Evolutionary conservation across 2,329 filamentous ascomycete genomes (phyloP), one percentile per base, ranked within the genome.

Genomic region (Cytospora leucostoma): DNA sequence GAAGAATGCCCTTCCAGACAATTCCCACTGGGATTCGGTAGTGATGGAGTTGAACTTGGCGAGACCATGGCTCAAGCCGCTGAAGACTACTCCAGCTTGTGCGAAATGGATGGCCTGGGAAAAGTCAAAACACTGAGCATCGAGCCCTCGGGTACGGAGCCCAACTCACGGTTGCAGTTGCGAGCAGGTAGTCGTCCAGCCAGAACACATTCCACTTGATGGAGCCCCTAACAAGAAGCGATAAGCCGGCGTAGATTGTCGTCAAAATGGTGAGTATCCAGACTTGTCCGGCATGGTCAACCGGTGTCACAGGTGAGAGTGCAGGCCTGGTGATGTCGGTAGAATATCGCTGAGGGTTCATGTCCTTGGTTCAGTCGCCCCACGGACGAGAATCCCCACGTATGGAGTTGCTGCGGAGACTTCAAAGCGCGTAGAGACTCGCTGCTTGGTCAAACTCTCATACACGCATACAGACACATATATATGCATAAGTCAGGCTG

Each of bases 1-100:
- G 12, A 67, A 49, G 21, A 63, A 62, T n/a, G 60, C 62, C 52
- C 37, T 64, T 21, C 44, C 35, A n/a, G 57, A 44, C 17, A 38
- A 7, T 2, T 57, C 51, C 32, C 57, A 59, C 21, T 52, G 57
- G 8, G 15, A 2, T 27, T 44, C 49, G 34, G 17, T 15, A 3
- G 57, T 44, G 11, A 59, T 59, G 21, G 37, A 35, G 34, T 61
- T 27, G 47, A 50, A 50, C 53, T 56, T 64, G 7, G 40, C 47
- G 3, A 64, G 57, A 8, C 57, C 62, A 35, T 57, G 17, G 17
- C 27, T 35, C 4, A 61, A 19, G n/a, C 62, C 35, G 12, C 53
- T 27, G 19, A 37, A 56, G 7, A 64, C 34, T 7, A 49, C 27
- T 8, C n/a, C 27, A 12, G 62, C 47, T 21, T 64, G 62, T 10